Evolutionary conservation across 2,329 filamentous ascomycete species (phyloP).

Genomic region (Botrytis elliptica): DNA sequence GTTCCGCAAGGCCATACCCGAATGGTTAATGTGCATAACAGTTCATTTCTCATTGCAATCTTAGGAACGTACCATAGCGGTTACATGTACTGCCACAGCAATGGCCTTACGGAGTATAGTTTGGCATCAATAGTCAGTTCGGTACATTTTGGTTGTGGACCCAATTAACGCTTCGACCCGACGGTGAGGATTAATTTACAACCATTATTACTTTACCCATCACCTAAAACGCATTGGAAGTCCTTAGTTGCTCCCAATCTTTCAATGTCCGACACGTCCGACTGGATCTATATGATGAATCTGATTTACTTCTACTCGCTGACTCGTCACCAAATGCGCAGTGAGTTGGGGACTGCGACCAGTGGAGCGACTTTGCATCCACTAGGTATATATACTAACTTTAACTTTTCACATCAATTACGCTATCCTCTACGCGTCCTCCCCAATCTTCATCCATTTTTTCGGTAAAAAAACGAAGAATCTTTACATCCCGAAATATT

Average conservation of each 20-base stretch:
- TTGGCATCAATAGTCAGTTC: neutral
- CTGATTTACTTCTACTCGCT: neutral
- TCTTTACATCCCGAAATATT: neutral
- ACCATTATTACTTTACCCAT: neutral
- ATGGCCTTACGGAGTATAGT: neutral
- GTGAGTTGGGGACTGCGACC: neutral
- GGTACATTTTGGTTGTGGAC: neutral
- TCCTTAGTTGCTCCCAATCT: neutral
- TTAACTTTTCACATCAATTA: slow-evolving; percentile 14
- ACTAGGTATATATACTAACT: neutral
- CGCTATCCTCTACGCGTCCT: slow-evolving; percentile 16
- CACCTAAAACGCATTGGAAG: neutral
- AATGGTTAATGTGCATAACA: neutral
- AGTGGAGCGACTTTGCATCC: slow-evolving; percentile 2
- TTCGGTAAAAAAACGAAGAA: neutral
- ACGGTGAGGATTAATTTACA: neutral
- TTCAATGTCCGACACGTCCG: neutral
- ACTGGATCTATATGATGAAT: neutral
- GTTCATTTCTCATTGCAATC: neutral
- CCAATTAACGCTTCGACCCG: neutral
- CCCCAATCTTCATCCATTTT: neutral
- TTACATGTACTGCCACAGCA: neutral
- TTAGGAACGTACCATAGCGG: neutral
- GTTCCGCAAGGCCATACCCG: neutral
- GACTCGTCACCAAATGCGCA: slow-evolving; percentile 4